A percentile compares a stretch with the other conserved stretches of the same genome.
Conservation (phyloP, 2,329 filamentous ascomycete genomes). For the Aspergillus tubingensis region DNA sequence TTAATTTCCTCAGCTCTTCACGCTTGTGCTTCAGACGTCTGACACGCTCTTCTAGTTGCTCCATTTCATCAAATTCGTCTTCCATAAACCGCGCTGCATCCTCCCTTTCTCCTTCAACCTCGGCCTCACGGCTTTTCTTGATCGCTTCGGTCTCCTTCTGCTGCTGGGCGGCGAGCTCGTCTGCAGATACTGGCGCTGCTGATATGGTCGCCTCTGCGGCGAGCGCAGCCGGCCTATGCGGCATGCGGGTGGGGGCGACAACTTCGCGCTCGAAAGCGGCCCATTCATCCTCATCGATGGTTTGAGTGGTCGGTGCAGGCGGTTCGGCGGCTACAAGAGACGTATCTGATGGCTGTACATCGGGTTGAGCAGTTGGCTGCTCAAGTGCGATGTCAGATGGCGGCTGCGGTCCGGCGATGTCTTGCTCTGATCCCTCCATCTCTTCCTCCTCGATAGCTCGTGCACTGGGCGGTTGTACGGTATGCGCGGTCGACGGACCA, state of each 20-base stretch:
- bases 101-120: conserved; percentile 69
- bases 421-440: conserved; percentile 29
- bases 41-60: conserved; percentile 72
- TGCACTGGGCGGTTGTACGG: conserved; percentile 24
- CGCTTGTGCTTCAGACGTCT: conserved; percentile 68
- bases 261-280: conserved; percentile 85
- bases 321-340: conserved; percentile 12
- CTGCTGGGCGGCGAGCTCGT: conserved; percentile 61
- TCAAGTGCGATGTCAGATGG: conserved; percentile 19
- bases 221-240: conserved; percentile 34
- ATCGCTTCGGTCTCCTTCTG: conserved; percentile 48
- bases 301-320: conserved; percentile 16
- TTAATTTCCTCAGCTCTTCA: conserved; percentile 62
- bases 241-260: conserved; percentile 49
- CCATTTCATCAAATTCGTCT: conserved; percentile 81
- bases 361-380: conserved; percentile 13
- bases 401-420: conserved; percentile 26
- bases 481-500: conserved; percentile 37
- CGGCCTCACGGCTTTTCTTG: conserved; percentile 49
- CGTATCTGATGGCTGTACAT: conserved; percentile 8
- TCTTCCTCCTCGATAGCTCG: conserved; percentile 28
- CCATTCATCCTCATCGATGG: conserved; percentile 77
- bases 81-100: conserved; percentile 73
- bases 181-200: conserved; percentile 67
- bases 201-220: conserved; percentile 61